These are phyloP conservation scores for Fraxinus floribunda DNA, from an alignment of 305 asterid species.

Conservation along the genomic window DNA sequence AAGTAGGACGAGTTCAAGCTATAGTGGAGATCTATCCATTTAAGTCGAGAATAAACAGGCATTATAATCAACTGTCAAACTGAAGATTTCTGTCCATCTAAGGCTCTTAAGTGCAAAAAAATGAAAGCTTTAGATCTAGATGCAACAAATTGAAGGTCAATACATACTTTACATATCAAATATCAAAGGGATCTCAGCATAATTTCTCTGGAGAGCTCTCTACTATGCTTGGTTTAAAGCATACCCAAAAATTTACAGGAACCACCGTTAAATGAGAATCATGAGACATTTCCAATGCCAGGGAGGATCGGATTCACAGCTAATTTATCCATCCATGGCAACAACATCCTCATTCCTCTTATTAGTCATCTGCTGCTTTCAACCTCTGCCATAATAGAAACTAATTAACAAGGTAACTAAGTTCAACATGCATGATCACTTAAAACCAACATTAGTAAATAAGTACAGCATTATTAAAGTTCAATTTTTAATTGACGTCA, in stretches of 20 bases:
- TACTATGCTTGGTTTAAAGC: not conserved
- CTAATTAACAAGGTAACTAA: not conserved
- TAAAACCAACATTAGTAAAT: not conserved
- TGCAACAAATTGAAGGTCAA: not conserved
- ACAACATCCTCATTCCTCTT: conserved; percentile 29
- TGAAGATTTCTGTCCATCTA: not conserved
- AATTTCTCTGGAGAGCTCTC: not conserved
- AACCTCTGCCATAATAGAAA: conserved; percentile 29
- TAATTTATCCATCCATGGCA: conserved; percentile 26
- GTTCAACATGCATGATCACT: not conserved
- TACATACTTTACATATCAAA: not conserved
- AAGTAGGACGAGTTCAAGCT: not conserved
- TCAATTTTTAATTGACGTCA: not conserved
- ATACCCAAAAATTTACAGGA: not conserved
- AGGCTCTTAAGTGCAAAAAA: not conserved
- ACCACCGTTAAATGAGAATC: conserved; percentile 9
- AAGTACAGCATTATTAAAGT: not conserved
- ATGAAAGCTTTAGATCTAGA: not conserved
- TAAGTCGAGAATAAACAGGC: not conserved
- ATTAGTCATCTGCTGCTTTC: conserved; percentile 23
- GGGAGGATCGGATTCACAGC: conserved; percentile 20
- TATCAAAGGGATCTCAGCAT: not conserved
- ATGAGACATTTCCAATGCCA: conserved; percentile 1
- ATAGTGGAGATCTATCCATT: not conserved
- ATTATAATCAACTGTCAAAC: not conserved